A percentile compares a stretch with the other conserved stretches of the same genome.
Evolutionary conservation across 2,329 filamentous ascomycete genomes (phyloP).

Genomic region (Phyllosticta citrichinensis): DNA sequence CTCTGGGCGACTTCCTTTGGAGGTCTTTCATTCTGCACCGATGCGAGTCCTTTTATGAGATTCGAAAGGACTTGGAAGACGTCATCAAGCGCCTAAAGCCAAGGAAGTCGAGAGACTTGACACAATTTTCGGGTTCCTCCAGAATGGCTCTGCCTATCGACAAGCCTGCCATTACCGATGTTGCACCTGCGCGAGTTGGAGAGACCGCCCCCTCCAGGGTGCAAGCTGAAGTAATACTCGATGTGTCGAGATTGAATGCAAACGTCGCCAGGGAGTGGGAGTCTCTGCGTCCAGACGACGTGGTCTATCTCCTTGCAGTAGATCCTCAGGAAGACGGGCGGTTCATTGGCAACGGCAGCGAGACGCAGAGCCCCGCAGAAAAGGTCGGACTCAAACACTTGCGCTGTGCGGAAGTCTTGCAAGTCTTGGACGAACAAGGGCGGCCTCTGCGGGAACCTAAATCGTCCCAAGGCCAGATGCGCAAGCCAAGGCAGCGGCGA

Average conservation of each 20-base stretch:
- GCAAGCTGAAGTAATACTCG: slow-evolving; percentile 73
- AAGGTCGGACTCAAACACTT: slow-evolving; percentile 60
- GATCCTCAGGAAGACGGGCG: slow-evolving; percentile 47
- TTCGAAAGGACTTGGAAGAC: slow-evolving; percentile 81
- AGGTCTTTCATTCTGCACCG: slow-evolving; percentile 81
- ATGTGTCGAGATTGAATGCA: slow-evolving; percentile 69
- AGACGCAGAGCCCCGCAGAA: slow-evolving; percentile 41
- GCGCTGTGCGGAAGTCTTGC: slow-evolving; percentile 74
- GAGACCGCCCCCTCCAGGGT: slow-evolving; percentile 75
- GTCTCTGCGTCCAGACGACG: slow-evolving; percentile 71
- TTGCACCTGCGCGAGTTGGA: slow-evolving; percentile 73
- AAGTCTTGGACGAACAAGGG: slow-evolving; percentile 78
- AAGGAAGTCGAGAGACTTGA: slow-evolving; percentile 31
- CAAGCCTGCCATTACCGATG: slow-evolving; percentile 79
- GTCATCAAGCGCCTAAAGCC: slow-evolving; percentile 71
- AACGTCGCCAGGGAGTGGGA: slow-evolving; percentile 83
- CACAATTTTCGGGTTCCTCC: slow-evolving; percentile 71
- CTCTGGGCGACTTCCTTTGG: slow-evolving; percentile 94
- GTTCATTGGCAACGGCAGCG: slow-evolving; percentile 44
- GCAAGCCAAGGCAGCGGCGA: slow-evolving; percentile 52
- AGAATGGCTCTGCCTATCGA: slow-evolving; percentile 84
- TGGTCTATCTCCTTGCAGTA: slow-evolving; percentile 76
- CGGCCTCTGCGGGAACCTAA: slow-evolving; percentile 53
- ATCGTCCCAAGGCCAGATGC: slow-evolving; percentile 38
- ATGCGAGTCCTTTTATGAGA: slow-evolving; percentile 85